phyloP scores from a whole-genome alignment of 1,284 basidiomycete species.

The Boletus semigastroideus region DNA sequence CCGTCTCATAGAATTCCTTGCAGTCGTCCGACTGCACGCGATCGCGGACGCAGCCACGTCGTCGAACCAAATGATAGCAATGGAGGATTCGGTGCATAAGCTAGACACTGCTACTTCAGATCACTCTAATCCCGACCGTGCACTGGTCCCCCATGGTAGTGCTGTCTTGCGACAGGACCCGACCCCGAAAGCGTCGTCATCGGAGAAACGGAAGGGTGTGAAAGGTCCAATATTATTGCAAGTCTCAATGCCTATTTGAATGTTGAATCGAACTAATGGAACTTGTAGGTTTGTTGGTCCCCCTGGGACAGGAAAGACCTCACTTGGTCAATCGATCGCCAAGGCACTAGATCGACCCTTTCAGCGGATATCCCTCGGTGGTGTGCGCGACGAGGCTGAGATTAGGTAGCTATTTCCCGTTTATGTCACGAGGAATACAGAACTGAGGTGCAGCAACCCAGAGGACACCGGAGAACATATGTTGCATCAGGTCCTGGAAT shows the following conservation, averaged over 20 bases:
- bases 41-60: constrained; percentile 39
- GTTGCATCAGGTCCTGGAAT: constrained; percentile 85
- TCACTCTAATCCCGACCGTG: constrained; percentile 18
- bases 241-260: constrained; percentile 23
- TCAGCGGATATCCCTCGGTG: constrained; percentile 91
- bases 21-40: constrained; percentile 80
- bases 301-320: constrained; percentile 84
- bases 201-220: constrained; percentile 39
- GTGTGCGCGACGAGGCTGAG: constrained; percentile 89
- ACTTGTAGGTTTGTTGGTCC: constrained; percentile 70
- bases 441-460: constrained; percentile 10
- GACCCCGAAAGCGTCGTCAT: constrained; percentile 3
- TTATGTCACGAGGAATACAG: neutral
- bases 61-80: neutral
- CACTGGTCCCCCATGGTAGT: constrained; percentile 17
- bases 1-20: constrained; percentile 86
- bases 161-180: constrained; percentile 7
- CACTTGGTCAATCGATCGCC: constrained; percentile 84
- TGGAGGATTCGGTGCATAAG: constrained; percentile 3
- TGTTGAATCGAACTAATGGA: neutral
- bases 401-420: constrained; percentile 46
- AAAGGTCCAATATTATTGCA: constrained; percentile 85
- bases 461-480: constrained; percentile 88
- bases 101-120: constrained; percentile 6
- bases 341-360: constrained; percentile 82